Evolutionary conservation across 2,329 filamentous ascomycete genomes (phyloP).

Genomic region (Fusarium sp.): DNA sequence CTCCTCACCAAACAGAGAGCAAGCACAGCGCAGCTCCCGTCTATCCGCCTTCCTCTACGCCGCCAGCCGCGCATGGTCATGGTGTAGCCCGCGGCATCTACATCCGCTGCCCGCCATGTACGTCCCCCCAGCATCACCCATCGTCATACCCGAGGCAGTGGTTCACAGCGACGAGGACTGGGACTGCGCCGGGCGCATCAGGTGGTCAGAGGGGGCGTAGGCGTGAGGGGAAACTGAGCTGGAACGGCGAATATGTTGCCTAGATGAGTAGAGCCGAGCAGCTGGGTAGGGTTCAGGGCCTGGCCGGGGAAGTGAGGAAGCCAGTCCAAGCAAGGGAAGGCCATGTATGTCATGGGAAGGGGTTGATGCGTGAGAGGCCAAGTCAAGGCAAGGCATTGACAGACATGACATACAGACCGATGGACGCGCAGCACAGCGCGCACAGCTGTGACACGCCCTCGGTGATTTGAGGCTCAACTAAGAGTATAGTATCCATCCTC

Average conservation of each 20-base stretch:
- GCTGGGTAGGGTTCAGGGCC: constrained; percentile 17
- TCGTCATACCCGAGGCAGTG: constrained; percentile 23
- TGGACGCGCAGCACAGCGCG: background rate
- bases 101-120: constrained; percentile 20
- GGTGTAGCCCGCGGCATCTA: constrained; percentile 29
- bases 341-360: background rate
- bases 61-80: constrained; percentile 42
- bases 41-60: constrained; percentile 31
- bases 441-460: constrained; percentile 17
- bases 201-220: constrained; percentile 13
- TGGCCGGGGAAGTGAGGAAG: background rate
- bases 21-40: constrained; percentile 9
- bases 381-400: background rate
- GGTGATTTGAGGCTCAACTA: constrained; percentile 39
- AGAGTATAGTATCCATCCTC: constrained; percentile 11
- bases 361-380: background rate
- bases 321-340: background rate
- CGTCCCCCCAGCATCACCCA: constrained; percentile 9
- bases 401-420: background rate
- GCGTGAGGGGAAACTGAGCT: constrained; percentile 7
- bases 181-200: constrained; percentile 14
- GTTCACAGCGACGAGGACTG: constrained; percentile 24
- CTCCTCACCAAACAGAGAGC: constrained; percentile 14
- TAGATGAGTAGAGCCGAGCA: constrained; percentile 17
- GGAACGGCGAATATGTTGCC: constrained; percentile 10